A percentile compares a stretch with the other conserved stretches of the same genome.
These are phyloP conservation scores for Tolypocladium sp. DNA, from an alignment of 2,329 filamentous ascomycete genomes.

Conservation along the genomic window DNA sequence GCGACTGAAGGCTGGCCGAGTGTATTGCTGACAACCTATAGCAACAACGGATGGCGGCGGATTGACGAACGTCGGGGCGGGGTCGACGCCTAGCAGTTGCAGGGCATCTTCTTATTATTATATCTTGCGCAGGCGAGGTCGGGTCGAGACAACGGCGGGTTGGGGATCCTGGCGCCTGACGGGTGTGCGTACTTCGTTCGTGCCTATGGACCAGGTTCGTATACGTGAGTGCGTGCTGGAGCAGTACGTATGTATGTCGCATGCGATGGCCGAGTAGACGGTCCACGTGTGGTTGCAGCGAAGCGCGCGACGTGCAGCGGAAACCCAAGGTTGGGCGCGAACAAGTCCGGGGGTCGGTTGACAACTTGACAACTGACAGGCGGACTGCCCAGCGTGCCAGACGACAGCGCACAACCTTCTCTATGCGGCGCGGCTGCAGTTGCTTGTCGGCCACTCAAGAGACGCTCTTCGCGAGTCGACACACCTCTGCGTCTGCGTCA, in stretches of 20 bases:
- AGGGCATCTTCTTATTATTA: not conserved
- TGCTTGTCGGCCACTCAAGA: not conserved
- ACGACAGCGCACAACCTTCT: not conserved
- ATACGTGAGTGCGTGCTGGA: not conserved
- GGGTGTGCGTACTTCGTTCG: not conserved
- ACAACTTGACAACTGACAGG: not conserved
- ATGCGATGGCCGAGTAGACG: not conserved
- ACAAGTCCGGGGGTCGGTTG: not conserved
- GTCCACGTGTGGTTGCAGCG: constrained; percentile 1
- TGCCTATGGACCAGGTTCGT: not conserved
- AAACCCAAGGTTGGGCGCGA: not conserved
- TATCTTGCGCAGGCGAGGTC: not conserved
- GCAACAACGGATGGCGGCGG: not conserved
- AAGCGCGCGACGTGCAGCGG: not conserved
- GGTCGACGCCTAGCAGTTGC: not conserved
- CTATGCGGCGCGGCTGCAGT: not conserved
- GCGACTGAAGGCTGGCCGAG: not conserved
- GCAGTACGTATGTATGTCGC: not conserved
- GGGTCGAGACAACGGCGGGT: not conserved
- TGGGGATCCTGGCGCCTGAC: not conserved
- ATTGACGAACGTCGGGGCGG: not conserved
- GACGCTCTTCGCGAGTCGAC: not conserved
- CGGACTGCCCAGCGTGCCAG: not conserved
- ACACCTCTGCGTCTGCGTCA: not conserved
- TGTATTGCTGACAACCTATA: not conserved